Percentiles rank a stretch among this genome's conserved stretches.
Evolutionary conservation across 257 asterid species (phyloP).

Genomic region (Capsicum pubescens): DNA sequence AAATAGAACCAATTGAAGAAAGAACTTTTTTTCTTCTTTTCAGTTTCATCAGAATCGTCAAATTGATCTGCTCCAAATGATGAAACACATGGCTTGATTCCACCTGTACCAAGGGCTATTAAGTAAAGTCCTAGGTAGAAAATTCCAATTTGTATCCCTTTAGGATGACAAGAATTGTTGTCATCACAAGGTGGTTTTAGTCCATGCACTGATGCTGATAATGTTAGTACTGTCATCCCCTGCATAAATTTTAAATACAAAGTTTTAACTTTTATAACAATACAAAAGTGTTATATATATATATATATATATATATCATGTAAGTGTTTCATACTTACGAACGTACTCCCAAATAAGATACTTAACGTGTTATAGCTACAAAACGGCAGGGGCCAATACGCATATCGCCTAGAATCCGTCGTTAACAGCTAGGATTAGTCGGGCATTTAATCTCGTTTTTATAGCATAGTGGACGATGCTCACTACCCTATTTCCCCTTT

Average conservation of each 20-base stretch:
- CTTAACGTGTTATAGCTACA: too few species aligned
- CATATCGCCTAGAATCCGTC: too few species aligned
- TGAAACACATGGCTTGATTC: conserved; percentile 72
- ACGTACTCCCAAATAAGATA: background rate
- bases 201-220: conserved; percentile 61
- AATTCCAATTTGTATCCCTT: conserved; percentile 49
- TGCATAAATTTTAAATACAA: background rate
- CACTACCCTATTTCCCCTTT: too few species aligned
- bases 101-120: conserved; percentile 70
- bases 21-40: conserved; percentile 60
- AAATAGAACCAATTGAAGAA: conserved; percentile 76
- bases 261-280: background rate
- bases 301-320: background rate
- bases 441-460: too few species aligned
- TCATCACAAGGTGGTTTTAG: conserved; percentile 55
- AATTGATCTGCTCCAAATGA: conserved; percentile 74
- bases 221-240: conserved; percentile 70
- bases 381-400: too few species aligned
- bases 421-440: too few species aligned
- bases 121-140: conserved; percentile 63
- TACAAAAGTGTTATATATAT: background rate
- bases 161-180: conserved; percentile 45
- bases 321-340: background rate
- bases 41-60: conserved; percentile 55
- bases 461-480: too few species aligned